Evolutionary conservation across 176 grass and related monocot genomes (phyloP).

Genomic region (Aegilops sharonensis): DNA sequence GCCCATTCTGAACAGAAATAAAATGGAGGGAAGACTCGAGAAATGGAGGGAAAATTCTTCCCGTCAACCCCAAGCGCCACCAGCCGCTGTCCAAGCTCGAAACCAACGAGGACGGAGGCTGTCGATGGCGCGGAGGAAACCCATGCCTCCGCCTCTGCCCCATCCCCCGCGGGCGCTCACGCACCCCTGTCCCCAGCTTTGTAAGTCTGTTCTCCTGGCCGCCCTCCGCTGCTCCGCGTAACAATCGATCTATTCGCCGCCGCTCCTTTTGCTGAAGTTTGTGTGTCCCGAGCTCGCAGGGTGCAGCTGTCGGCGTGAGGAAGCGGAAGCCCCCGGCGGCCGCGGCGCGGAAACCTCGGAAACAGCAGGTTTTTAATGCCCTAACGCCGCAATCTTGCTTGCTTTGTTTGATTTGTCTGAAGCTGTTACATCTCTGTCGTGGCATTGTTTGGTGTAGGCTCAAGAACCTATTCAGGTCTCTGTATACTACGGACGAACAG

Average conservation of each 20-base stretch:
- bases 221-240: too few species aligned
- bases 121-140: neutral
- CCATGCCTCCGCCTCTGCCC: neutral
- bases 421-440: neutral
- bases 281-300: neutral
- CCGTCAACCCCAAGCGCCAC: too few species aligned
- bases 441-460: neutral
- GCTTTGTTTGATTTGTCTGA: neutral
- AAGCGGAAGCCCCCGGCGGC: constrained; percentile 10
- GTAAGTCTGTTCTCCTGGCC: neutral
- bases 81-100: neutral
- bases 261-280: neutral
- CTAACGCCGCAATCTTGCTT: neutral
- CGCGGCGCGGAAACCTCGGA: neutral
- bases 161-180: neutral
- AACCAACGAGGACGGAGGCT: neutral
- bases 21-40: neutral
- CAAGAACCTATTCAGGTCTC: neutral
- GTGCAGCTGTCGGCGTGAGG: neutral
- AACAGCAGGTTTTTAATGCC: neutral
- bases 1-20: neutral
- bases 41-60: neutral
- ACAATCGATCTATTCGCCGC: too few species aligned
- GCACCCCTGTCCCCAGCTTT: neutral
- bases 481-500: neutral